Base-by-base conservation (phyloP, 176 grass and related monocot species). In the Lolium rigidum region DNA sequence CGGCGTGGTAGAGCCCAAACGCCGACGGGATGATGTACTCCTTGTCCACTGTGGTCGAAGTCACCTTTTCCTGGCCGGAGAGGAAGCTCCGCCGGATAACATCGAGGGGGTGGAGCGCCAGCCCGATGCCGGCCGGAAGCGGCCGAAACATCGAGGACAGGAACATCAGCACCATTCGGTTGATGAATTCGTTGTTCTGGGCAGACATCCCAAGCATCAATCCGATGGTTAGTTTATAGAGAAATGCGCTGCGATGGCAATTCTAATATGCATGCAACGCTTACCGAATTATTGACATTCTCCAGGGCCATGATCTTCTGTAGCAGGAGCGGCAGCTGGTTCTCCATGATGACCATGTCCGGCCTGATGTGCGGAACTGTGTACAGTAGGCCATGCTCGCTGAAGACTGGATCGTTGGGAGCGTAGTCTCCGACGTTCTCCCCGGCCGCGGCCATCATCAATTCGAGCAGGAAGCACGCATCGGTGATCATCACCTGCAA, bases 401-500 rank as follows among this genome's bases (percentile, higher is more conserved):
- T 56, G 52, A 56, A 56, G 52, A 56, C 52, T 3, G 52, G 52
- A 5, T 56, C 52, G 1, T 56, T 56, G 15, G 52, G 52, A 56
- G 52, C 52, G 52, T 56, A 56, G 52, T 56, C 52, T 7, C 5
- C 5, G 52, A 7, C 52, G 52, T 56, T 5, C 52, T 56, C 2
- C 52, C 16, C 1, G 16, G 16, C 41, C 41, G 41, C 52, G 4
- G 16, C 51, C 15, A 54, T 59, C 58, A 93, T 87, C 43, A 88
- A 17, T 79, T 93, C 92, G 16, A 93, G 74, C 82, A 93, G 64
- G 88, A 93, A 93, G 88, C 85, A 88, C 6, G 70, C 92, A 14
- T 93, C 88, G 3, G 50, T 10, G 51, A 88, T 54, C 88, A 93
- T 88, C 88, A 86, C 47, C 80, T 86, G 20, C 49, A 88, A 47